phyloP scores from a whole-genome alignment of 2,329 filamentous ascomycete species.

The Thelonectria discophora region DNA sequence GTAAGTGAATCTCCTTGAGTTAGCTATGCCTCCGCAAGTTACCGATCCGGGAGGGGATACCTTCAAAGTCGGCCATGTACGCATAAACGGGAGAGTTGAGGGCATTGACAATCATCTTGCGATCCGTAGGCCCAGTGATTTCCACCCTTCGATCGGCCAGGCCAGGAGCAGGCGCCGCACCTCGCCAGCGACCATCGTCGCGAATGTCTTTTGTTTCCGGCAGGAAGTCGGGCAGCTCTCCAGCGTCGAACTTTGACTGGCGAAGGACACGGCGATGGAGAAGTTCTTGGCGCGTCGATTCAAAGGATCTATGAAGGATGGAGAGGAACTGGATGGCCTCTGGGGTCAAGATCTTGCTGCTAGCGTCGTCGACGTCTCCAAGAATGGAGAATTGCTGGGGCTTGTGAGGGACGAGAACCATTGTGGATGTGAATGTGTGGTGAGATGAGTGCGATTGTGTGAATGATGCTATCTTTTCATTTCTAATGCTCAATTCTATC shows the following conservation, averaged over 20 bases:
- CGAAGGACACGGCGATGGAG: slow-evolving; percentile 85
- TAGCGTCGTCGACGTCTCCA: slow-evolving; percentile 77
- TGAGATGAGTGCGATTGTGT: neutral
- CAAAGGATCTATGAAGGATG: slow-evolving; percentile 93
- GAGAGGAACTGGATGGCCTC: slow-evolving; percentile 91
- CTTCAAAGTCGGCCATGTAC: slow-evolving; percentile 99
- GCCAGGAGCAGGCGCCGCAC: slow-evolving; percentile 87
- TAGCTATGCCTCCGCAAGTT: slow-evolving; percentile 14
- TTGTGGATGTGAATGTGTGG: neutral
- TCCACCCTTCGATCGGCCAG: slow-evolving; percentile 93
- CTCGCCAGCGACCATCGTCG: slow-evolving; percentile 92
- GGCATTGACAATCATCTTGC: slow-evolving; percentile 99
- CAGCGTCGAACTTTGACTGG: slow-evolving; percentile 92
- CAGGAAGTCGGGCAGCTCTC: slow-evolving; percentile 88
- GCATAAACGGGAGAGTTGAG: slow-evolving; percentile 96
- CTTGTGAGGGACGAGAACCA: slow-evolving; percentile 8
- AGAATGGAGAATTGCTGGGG: slow-evolving; percentile 59
- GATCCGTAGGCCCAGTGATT: slow-evolving; percentile 95
- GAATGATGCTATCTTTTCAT: neutral
- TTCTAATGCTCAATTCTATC: neutral
- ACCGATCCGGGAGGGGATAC: slow-evolving; percentile 55
- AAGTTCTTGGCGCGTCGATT: slow-evolving; percentile 84
- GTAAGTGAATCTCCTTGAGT: slow-evolving; percentile 79
- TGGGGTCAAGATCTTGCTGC: slow-evolving; percentile 90
- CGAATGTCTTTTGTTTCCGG: slow-evolving; percentile 95